Percentiles rank a stretch among this genome's conserved stretches.
Conservation (phyloP, 441 rosid genomes). For the Populus tomentosa region DNA sequence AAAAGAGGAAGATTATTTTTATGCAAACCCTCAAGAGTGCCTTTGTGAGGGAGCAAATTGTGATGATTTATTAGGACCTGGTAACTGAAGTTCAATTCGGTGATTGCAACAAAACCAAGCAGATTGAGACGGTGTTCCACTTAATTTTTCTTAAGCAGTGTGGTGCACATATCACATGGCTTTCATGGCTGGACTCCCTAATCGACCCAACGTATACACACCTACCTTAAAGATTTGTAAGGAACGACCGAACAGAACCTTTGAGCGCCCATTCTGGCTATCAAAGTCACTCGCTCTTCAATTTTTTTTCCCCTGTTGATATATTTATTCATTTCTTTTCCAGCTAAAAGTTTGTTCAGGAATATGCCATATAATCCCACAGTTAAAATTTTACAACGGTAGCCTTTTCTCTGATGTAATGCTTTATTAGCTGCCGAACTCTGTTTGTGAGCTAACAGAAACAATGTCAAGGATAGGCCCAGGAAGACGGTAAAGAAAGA, state of each 20-base stretch:
- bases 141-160: neutral
- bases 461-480: neutral
- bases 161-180: constrained; percentile 17
- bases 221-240: constrained; percentile 16
- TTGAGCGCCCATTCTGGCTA: constrained; percentile 18
- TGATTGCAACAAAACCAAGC: constrained; percentile 12
- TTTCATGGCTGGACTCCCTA: constrained; percentile 5
- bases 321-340: constrained; percentile 30
- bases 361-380: constrained; percentile 30
- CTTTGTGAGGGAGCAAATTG: constrained; percentile 67
- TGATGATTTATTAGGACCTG: constrained; percentile 43
- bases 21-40: constrained; percentile 95
- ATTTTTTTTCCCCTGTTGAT: constrained; percentile 35
- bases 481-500: neutral
- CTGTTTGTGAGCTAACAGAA: neutral
- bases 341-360: constrained; percentile 31
- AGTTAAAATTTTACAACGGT: constrained; percentile 28
- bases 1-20: constrained; percentile 97
- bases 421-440: neutral
- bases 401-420: constrained; percentile 20
- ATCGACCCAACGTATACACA: constrained; percentile 12
- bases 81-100: constrained; percentile 31
- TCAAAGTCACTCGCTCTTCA: constrained; percentile 4
- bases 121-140: neutral
- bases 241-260: constrained; percentile 23